Base-by-base conservation (phyloP, 768 basidiomycete species). In the Lactifluus echinatus region DNA sequence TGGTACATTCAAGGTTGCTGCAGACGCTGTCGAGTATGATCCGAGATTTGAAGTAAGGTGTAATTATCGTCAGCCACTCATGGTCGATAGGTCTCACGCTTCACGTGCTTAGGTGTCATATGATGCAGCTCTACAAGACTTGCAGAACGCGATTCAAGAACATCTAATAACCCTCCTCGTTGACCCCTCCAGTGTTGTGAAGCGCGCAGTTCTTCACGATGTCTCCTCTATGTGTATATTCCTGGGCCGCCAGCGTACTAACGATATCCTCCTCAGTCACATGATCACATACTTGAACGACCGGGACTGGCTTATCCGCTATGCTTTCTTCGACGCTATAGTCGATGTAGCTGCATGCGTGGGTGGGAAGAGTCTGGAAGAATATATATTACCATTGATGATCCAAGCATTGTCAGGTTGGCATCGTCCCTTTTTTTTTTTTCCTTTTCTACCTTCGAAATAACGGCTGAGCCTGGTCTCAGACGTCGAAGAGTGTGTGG, bases 301-400 rank as follows among this genome's bases (percentile, higher is more conserved):
- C 65, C 77, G 90, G 17, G 94, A 97, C 68, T 98, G 96, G 95
- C 71, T 87, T 15, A 71, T 98, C 50, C 80, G 96, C 2, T 82
- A 84, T 65, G 89, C 90, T 0, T 99, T 98, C 70, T 96, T 97
- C 66, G 93, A 95, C 67, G 89, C 89, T 58, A 92, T 96, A 28
- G 91, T 97, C 19, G 93, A 92, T 59, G 93, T 99, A 1, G 94
- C 94, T 5, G 89, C 89, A 0, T 95, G 91, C 72, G 91, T 94
- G 3, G 94, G 94, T 1, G 87, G 89, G 29, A 75, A 86, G 56
- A 94, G 91, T 63, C 67, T 98, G 64, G 96, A 98, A 66, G 93
- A 97, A 65, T 98, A 97, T 65, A 95, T 98, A 51, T 68, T 96
- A n/a, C 96, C 96, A 0, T 70, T 99, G 57, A 93, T 98, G 91